Conservation (phyloP, 306 rosid species). For the Spatholobus suberectus region DNA sequence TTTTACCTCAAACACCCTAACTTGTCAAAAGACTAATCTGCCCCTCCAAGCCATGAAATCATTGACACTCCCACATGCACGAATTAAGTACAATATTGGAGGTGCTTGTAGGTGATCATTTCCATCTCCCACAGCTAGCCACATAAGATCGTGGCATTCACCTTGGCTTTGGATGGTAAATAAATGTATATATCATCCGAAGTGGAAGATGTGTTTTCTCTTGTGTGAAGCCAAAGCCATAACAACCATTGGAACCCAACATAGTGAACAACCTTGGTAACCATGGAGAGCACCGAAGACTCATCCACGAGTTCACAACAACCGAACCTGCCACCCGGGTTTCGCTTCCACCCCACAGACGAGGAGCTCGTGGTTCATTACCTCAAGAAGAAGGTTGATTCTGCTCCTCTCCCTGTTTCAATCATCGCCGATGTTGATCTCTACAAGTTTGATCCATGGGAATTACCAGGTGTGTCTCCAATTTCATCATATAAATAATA, state of each 20-base stretch:
- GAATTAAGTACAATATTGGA: neutral
- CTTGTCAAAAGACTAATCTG: neutral
- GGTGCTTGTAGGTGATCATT: neutral
- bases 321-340: conserved; percentile 81
- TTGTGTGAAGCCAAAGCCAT: conserved; percentile 11
- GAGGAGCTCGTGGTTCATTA: conserved; percentile 86
- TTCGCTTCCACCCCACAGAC: conserved; percentile 46
- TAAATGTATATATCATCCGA: neutral
- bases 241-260: neutral
- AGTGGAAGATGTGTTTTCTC: neutral
- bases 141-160: conserved; percentile 30
- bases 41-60: neutral
- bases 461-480: conserved; percentile 69
- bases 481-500: neutral
- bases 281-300: conserved; percentile 71
- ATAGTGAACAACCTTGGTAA: neutral
- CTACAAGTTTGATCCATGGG: conserved; percentile 89
- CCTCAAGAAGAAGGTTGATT: conserved; percentile 66
- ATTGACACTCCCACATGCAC: neutral
- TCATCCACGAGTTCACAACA: conserved; percentile 58
- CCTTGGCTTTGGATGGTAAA: conserved; percentile 5
- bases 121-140: neutral
- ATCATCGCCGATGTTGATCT: conserved; percentile 48
- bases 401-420: conserved; percentile 67
- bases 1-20: neutral